Percentiles rank a stretch among this genome's conserved stretches.
These are phyloP conservation scores for Gyrodon lividus DNA, from an alignment of 768 basidiomycete species.

Conservation along the genomic window DNA sequence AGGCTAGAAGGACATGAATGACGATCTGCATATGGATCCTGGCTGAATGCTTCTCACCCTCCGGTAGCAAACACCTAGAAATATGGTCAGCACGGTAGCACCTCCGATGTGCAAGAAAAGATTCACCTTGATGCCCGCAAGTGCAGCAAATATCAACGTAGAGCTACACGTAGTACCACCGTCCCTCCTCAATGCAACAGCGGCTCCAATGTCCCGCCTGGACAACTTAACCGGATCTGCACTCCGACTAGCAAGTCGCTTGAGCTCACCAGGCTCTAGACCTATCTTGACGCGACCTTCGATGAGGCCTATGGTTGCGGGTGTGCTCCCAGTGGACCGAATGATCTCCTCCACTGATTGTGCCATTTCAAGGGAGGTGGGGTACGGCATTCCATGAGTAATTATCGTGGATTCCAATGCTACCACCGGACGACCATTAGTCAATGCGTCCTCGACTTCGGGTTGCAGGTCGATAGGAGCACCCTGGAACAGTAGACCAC, in stretches of 20 bases:
- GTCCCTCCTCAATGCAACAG: conserved; percentile 62
- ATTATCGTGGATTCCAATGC: conserved; percentile 92
- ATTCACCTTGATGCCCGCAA: conserved; percentile 82
- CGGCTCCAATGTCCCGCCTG: conserved; percentile 75
- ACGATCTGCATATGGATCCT: not conserved
- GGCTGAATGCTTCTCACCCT: conserved; percentile 54
- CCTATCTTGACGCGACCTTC: conserved; percentile 87
- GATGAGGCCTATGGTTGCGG: conserved; percentile 88
- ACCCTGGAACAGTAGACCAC: conserved; percentile 4
- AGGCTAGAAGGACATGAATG: conserved; percentile 42
- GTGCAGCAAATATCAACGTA: conserved; percentile 69
- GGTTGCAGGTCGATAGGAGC: conserved; percentile 68
- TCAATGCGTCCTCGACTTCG: conserved; percentile 81
- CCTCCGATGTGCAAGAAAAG: not conserved
- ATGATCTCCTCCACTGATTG: conserved; percentile 71
- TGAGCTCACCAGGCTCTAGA: conserved; percentile 60
- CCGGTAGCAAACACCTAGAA: conserved; percentile 85
- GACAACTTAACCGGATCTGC: conserved; percentile 64
- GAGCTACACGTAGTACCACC: conserved; percentile 84
- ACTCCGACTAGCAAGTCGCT: conserved; percentile 57
- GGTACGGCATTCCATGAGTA: conserved; percentile 89
- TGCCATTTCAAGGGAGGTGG: conserved; percentile 71
- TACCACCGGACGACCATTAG: conserved; percentile 65
- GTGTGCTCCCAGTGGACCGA: conserved; percentile 71
- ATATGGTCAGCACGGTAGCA: conserved; percentile 7